phyloP scores from a whole-genome alignment of 208 protist genomes.

The Acanthamoeba healyi region DNA sequence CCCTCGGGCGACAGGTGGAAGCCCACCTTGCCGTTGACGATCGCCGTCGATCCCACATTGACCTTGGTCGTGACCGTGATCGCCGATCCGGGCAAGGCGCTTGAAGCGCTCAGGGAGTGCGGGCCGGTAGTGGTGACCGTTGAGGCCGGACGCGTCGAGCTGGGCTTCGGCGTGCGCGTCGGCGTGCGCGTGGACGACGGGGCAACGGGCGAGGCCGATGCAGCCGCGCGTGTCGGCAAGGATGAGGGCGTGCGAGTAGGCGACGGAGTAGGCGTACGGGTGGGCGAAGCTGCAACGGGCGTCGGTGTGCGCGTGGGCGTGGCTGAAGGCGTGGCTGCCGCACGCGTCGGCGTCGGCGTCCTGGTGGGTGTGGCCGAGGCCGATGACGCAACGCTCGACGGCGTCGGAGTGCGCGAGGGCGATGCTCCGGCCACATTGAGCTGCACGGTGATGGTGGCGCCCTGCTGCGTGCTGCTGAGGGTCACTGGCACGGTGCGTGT shows the following conservation, averaged over 20 bases:
- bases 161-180: background rate
- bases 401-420: background rate
- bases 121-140: background rate
- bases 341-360: too few relatives aligned
- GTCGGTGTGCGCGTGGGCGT: background rate
- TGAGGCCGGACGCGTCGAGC: too few relatives aligned
- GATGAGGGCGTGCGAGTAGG: background rate
- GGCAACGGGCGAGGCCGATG: background rate
- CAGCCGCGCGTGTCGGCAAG: background rate
- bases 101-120: background rate
- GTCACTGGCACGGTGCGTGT: background rate
- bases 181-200: background rate
- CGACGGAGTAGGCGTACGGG: too few relatives aligned
- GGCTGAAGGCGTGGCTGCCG: background rate
- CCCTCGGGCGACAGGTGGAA: constrained; percentile 11
- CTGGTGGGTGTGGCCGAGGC: too few relatives aligned
- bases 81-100: background rate
- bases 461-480: background rate
- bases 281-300: too few relatives aligned
- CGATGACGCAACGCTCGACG: background rate
- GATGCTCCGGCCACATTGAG: background rate
- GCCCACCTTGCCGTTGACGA: constrained; percentile 26
- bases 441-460: background rate
- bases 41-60: constrained; percentile 17
- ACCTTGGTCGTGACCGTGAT: background rate